Conservation (phyloP, 2,329 filamentous ascomycete species). For the Pseudopyricularia cyperi region DNA sequence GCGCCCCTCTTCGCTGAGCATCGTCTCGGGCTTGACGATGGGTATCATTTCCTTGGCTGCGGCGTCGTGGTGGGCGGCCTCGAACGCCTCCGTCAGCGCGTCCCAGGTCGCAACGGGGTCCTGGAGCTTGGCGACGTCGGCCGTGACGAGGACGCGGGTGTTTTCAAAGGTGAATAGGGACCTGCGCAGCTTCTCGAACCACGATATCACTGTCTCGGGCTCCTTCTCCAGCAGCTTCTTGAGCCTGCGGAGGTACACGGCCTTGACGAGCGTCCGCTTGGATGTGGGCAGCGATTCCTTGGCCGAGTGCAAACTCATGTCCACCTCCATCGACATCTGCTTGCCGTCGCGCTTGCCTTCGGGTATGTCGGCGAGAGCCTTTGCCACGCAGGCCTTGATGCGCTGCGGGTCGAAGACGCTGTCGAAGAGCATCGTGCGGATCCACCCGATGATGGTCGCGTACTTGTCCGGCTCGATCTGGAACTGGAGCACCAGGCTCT, state of each 20-base stretch:
- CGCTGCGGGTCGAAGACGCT: constrained; percentile 68
- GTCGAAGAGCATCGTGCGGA: constrained; percentile 76
- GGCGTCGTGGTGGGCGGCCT: constrained; percentile 21
- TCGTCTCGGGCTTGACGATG: constrained; percentile 53
- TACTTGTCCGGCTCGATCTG: constrained; percentile 86
- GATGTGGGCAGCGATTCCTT: constrained; percentile 64
- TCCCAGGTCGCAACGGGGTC: constrained; percentile 74
- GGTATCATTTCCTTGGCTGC: constrained; percentile 44
- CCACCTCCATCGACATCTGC: constrained; percentile 48
- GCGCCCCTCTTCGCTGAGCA: constrained; percentile 64
- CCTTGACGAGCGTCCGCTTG: constrained; percentile 71
- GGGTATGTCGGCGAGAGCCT: constrained; percentile 82
- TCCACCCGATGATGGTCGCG: constrained; percentile 65
- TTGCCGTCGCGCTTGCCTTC: constrained; percentile 81
- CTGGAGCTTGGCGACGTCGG: constrained; percentile 60
- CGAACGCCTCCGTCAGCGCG: constrained; percentile 39
- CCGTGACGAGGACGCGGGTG: constrained; percentile 72
- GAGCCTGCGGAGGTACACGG: constrained; percentile 74
- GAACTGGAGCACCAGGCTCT: constrained; percentile 71
- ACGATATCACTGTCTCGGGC: constrained; percentile 59
- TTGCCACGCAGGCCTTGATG: constrained; percentile 54
- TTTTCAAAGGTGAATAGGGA: constrained; percentile 75
- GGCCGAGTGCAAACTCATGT: constrained; percentile 71
- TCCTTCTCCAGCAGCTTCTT: constrained; percentile 69
- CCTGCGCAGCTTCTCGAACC: constrained; percentile 64